Percentiles rank a stretch among this genome's conserved stretches.
Conservation (phyloP, 768 basidiomycete genomes). For the Tylopilus rubrobrunneus region DNA sequence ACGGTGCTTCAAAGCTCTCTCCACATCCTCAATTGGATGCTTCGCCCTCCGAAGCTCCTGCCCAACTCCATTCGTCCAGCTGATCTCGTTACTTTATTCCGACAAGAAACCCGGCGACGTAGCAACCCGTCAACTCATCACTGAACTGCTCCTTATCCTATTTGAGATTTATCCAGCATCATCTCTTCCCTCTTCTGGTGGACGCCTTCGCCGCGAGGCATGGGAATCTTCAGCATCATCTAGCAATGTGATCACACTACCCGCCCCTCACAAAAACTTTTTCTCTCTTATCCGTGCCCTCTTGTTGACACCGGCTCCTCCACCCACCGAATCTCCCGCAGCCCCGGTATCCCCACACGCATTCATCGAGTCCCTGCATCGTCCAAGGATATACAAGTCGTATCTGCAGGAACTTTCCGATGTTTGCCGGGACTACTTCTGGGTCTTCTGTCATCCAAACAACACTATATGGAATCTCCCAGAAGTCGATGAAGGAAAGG, state of each 20-base stretch:
- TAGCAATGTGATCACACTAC: constrained; percentile 58
- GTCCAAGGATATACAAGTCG: constrained; percentile 71
- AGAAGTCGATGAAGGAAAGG: constrained; percentile 79
- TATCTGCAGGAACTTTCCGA: constrained; percentile 85
- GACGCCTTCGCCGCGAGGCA: constrained; percentile 41
- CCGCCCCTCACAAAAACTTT: constrained; percentile 65
- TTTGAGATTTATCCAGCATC: constrained; percentile 85
- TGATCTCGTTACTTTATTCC: constrained; percentile 83
- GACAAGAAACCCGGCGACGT: constrained; percentile 99
- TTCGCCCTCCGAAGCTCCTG: constrained; percentile 85
- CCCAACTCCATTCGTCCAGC: constrained; percentile 82
- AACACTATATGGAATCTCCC: constrained; percentile 86
- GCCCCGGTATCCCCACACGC: constrained; percentile 68
- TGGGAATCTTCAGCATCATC: constrained; percentile 52
- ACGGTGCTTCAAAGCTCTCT: constrained; percentile 90
- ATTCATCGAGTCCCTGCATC: constrained; percentile 72
- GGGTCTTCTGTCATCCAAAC: constrained; percentile 95
- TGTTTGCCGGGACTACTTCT: constrained; percentile 90
- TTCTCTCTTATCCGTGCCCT: constrained; percentile 74
- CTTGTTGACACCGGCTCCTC: constrained; percentile 69
- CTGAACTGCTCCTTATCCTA: constrained; percentile 80
- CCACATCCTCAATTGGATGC: constrained; percentile 86
- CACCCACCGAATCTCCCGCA: constrained; percentile 58
- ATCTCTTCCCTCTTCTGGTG: constrained; percentile 53
- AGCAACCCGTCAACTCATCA: constrained; percentile 82